Evolutionary conservation across 1,139 yeast species (phyloP).

Genomic region (Suhomyces ambrosiae): DNA sequence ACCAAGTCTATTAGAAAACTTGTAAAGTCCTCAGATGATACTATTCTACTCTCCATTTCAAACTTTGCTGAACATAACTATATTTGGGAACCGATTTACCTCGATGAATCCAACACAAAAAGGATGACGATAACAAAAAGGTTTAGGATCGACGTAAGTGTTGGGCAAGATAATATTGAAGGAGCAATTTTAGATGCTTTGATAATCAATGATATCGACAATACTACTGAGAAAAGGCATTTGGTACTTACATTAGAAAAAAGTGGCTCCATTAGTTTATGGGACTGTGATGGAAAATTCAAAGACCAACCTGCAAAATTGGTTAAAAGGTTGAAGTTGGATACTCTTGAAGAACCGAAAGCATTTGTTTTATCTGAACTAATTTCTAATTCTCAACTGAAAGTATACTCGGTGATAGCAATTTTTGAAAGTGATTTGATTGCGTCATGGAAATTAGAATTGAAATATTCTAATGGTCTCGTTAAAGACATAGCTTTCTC

Average conservation of each 20-base stretch:
- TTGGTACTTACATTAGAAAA: slow-evolving; percentile 53
- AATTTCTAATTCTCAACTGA: slow-evolving; percentile 1
- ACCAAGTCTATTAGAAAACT: slow-evolving; percentile 73
- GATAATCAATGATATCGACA: slow-evolving; percentile 34
- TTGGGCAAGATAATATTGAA: not conserved
- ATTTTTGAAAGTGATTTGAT: slow-evolving; percentile 30
- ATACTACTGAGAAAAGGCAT: slow-evolving; percentile 27
- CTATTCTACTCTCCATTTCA: slow-evolving; percentile 42
- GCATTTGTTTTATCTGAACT: slow-evolving; percentile 30
- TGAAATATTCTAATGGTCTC: slow-evolving; percentile 16
- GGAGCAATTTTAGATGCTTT: slow-evolving; percentile 32
- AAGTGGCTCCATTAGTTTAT: slow-evolving; percentile 58
- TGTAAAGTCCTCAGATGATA: slow-evolving; percentile 51
- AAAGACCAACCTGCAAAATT: slow-evolving; percentile 35
- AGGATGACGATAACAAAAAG: slow-evolving; percentile 39
- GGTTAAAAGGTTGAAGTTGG: slow-evolving; percentile 20
- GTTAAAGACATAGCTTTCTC: slow-evolving; percentile 13
- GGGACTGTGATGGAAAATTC: slow-evolving; percentile 57
- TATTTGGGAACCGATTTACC: slow-evolving; percentile 59
- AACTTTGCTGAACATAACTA: slow-evolving; percentile 57
- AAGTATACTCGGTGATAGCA: slow-evolving; percentile 29
- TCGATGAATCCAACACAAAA: slow-evolving; percentile 22
- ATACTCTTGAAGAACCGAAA: slow-evolving; percentile 22
- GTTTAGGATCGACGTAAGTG: slow-evolving; percentile 31
- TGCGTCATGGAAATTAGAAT: slow-evolving; percentile 32